Evolutionary conservation across 306 rosid genomes (phyloP).

Genomic region (Cucurbita maxima): DNA sequence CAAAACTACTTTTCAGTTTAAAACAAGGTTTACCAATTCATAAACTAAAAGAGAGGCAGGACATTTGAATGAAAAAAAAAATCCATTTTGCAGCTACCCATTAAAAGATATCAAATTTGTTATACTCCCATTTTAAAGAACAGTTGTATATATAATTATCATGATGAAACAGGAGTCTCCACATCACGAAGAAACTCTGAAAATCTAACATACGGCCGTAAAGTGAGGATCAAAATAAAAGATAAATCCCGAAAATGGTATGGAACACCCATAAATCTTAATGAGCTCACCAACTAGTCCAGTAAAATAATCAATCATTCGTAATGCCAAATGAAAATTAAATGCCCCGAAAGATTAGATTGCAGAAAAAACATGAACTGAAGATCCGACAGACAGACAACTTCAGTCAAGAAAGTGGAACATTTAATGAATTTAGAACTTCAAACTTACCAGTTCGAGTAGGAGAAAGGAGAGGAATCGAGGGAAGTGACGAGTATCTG

Average conservation of each 20-base stretch:
- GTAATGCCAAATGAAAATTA: neutral
- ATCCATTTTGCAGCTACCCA: neutral
- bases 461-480: no score
- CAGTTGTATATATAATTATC: no score
- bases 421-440: no score
- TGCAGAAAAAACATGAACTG: neutral
- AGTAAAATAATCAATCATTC: neutral
- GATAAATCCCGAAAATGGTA: neutral
- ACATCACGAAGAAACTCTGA: neutral
- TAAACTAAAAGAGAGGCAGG: neutral
- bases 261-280: neutral
- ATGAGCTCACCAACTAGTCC: neutral
- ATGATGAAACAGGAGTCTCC: neutral
- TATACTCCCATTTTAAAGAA: neutral
- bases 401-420: neutral
- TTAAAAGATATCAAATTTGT: neutral
- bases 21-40: no score
- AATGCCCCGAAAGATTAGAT: neutral
- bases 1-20: no score
- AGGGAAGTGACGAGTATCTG: no score
- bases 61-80: neutral
- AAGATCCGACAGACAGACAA: neutral
- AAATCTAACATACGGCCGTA: neutral
- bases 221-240: neutral
- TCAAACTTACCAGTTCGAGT: no score